These are phyloP conservation scores for Catharanthus roseus DNA, from an alignment of 257 asterid genomes.

Conservation along the genomic window DNA sequence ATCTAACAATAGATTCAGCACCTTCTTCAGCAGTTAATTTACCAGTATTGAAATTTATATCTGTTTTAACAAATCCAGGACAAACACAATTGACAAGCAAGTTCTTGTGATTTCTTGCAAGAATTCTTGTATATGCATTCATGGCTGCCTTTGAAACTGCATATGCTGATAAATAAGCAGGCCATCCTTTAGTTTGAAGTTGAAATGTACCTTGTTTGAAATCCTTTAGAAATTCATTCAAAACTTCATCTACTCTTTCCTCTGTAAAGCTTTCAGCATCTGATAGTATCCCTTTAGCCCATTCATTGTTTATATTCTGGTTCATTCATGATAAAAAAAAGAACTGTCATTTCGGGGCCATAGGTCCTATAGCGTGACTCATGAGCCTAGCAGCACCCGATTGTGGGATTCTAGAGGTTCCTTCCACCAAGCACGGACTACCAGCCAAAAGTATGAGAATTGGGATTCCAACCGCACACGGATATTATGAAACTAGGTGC, in stretches of 20 bases:
- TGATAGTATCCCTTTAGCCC: conserved; percentile 36
- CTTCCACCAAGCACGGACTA: too few species aligned
- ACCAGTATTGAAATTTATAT: conserved; percentile 31
- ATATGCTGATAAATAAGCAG: conserved; percentile 36
- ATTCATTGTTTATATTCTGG: conserved; percentile 35
- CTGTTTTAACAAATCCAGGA: conserved; percentile 49
- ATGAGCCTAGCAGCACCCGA: too few species aligned
- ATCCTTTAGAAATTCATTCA: conserved; percentile 29
- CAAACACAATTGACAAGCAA: conserved; percentile 36
- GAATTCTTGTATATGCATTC: conserved; percentile 40
- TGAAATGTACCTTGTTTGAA: conserved; percentile 22
- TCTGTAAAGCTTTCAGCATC: conserved; percentile 32
- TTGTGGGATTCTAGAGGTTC: too few species aligned
- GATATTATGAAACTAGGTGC: too few species aligned
- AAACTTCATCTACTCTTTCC: conserved; percentile 34
- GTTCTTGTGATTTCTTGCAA: conserved; percentile 30
- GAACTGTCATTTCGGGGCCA: too few species aligned
- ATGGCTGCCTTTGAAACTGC: conserved; percentile 50
- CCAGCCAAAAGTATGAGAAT: too few species aligned
- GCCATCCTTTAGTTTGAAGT: conserved; percentile 38
- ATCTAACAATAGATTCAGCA: conserved; percentile 36
- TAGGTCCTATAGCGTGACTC: too few species aligned
- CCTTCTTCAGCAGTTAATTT: conserved; percentile 30
- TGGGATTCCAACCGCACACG: too few species aligned
- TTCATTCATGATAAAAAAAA: background rate